Percentiles rank a stretch among this genome's conserved stretches.
Conservation (phyloP, 495 filamentous ascomycete species). For the Chaetomium tenue region DNA sequence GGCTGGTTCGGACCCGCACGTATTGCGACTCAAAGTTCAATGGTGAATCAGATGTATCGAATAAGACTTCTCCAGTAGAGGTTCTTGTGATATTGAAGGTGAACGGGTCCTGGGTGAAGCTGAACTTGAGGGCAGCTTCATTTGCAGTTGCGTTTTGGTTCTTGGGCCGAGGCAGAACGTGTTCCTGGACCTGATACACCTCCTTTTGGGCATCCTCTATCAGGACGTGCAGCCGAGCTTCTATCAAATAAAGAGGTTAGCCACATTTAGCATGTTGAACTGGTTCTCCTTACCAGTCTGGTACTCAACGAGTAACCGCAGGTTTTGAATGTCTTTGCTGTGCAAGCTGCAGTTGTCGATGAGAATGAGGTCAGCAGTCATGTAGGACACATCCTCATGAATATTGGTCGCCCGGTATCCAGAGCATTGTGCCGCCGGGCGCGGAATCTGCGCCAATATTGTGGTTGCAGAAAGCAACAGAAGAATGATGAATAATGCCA, state of each 20-base stretch:
- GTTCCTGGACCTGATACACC: conserved; percentile 75
- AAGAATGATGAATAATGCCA: not conserved
- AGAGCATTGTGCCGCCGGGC: conserved; percentile 47
- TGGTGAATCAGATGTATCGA: conserved; percentile 68
- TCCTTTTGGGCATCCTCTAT: conserved; percentile 70
- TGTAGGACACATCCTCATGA: conserved; percentile 43
- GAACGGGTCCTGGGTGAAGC: conserved; percentile 65
- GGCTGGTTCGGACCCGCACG: conserved; percentile 63
- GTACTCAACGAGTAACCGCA: conserved; percentile 71
- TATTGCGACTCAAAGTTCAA: conserved; percentile 81
- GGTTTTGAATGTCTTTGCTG: conserved; percentile 61
- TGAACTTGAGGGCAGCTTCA: conserved; percentile 59
- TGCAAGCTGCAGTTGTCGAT: conserved; percentile 66
- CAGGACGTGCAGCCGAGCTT: conserved; percentile 74
- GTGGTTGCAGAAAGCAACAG: not conserved
- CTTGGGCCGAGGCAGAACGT: conserved; percentile 63
- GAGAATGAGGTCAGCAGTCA: conserved; percentile 65
- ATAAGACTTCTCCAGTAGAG: conserved; percentile 65
- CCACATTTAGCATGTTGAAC: not conserved
- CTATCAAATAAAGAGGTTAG: conserved; percentile 41
- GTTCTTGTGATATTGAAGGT: conserved; percentile 67
- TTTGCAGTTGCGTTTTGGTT: conserved; percentile 23
- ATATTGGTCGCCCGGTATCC: conserved; percentile 72
- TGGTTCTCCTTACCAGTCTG: conserved; percentile 60
- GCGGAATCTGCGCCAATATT: not conserved